Base-by-base conservation (phyloP, 2,329 filamentous ascomycete genomes). In the Diaporthe nobilis region DNA sequence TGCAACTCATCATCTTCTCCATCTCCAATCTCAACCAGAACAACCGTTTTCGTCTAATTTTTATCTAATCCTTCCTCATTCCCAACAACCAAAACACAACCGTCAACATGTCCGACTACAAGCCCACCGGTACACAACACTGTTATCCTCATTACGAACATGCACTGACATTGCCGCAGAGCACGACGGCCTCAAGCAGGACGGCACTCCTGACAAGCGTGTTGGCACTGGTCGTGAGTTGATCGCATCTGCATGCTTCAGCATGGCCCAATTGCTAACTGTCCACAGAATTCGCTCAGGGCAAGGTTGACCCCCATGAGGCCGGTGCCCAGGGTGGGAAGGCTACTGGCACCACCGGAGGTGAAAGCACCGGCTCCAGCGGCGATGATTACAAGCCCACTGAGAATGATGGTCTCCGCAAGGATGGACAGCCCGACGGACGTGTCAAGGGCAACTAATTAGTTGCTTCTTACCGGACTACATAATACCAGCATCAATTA, bases 231-330 rank as follows among this genome's bases (percentile, higher is more conserved):
- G 71, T 3, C 71, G 67, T 71, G 13, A 57, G 67, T 71, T 7
- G 0, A 17, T 15, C 20, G 3, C 20, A 20, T 5, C 6, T 17
- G 13, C 6, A n/a, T 22, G 4, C 28, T 28, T 8, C 3, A 2
- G 17, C 10, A 9, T 2, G 22, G 4, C 6, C 10, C 12, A 12
- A 28, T 6, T 25, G 4, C 49, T 57, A 2, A 57, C 17, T 17
- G 31, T 22, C 9, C 15, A 9, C 8, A 71, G 67, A 72, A 22
- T 72, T 72, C 15, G 71, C 71, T 2, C 71, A 72, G 71, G 71
- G 71, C 71, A 60, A 72, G 71, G 72, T 74, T 9, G 72, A 74
- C 20, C 72, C 72, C 25, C 72, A 74, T 15, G 51, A 74, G 51
- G 72, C 72, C 15, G 72, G 72, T 17, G 34, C 57, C 5, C 61